Evolutionary conservation across 768 basidiomycete genomes (phyloP).

Genomic region (Phylloporus rhodoxanthus): DNA sequence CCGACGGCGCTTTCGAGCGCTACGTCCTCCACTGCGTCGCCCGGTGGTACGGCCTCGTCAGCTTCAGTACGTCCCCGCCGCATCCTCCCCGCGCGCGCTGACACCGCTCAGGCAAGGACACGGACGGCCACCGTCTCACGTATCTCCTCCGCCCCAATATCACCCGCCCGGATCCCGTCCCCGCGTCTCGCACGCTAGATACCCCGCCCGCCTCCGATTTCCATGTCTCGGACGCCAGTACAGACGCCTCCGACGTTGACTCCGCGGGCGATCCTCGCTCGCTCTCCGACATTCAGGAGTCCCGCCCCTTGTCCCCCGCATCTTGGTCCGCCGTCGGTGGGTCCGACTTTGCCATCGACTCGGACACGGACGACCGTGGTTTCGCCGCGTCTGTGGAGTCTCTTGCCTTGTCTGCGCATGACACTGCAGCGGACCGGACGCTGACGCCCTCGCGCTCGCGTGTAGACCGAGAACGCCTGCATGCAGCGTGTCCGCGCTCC

Average conservation of each 20-base stretch:
- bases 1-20: slow-evolving; percentile 66
- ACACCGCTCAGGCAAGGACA: slow-evolving; percentile 33
- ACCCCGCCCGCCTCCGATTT: slow-evolving; percentile 67
- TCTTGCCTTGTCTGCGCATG: slow-evolving; percentile 30
- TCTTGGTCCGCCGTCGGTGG: slow-evolving; percentile 36
- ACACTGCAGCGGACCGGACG: slow-evolving; percentile 1
- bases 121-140: slow-evolving; percentile 56
- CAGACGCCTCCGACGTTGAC: slow-evolving; percentile 25
- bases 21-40: slow-evolving; percentile 83
- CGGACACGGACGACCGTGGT: slow-evolving; percentile 24
- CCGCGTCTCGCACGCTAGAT: slow-evolving; percentile 40
- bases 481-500: slow-evolving; percentile 33
- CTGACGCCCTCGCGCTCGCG: slow-evolving; percentile 14
- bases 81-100: not conserved
- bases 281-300: slow-evolving; percentile 26
- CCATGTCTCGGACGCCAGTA: slow-evolving; percentile 39
- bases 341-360: slow-evolving; percentile 29
- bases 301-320: slow-evolving; percentile 28
- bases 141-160: slow-evolving; percentile 78
- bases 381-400: slow-evolving; percentile 33
- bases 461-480: slow-evolving; percentile 23
- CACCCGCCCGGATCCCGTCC: slow-evolving; percentile 48
- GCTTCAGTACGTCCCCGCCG: slow-evolving; percentile 59
- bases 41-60: slow-evolving; percentile 71
- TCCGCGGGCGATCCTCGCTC: slow-evolving; percentile 12